A percentile compares a stretch with the other conserved stretches of the same genome.
phyloP scores from a whole-genome alignment of 2,329 filamentous ascomycete genomes.

The Purpureocillium lavendulum region DNA sequence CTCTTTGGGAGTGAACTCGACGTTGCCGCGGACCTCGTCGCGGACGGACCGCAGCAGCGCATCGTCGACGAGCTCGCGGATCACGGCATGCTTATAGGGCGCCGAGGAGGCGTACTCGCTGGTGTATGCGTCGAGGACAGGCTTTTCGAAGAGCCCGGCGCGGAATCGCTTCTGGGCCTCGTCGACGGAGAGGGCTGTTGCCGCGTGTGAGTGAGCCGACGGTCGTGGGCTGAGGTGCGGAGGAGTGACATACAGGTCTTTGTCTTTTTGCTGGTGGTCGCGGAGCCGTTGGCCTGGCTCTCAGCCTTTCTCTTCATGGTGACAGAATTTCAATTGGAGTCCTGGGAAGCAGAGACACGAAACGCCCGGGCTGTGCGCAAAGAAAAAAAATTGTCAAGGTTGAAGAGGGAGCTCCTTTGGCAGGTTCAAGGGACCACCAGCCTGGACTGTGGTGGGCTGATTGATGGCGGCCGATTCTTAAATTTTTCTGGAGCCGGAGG shows the following conservation, averaged over 20 bases:
- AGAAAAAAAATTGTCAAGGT: too few relatives aligned
- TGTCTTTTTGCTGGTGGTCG: constrained; percentile 43
- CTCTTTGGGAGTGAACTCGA: constrained; percentile 95
- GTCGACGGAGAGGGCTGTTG: constrained; percentile 34
- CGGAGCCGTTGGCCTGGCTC: constrained; percentile 31
- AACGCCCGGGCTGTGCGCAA: too few relatives aligned
- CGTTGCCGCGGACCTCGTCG: constrained; percentile 78
- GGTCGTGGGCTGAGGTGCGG: constrained; percentile 6
- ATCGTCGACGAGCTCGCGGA: constrained; percentile 72
- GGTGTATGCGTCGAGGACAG: constrained; percentile 51
- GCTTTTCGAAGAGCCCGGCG: constrained; percentile 54
- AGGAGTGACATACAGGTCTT: constrained; percentile 33
- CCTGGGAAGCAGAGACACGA: too few relatives aligned
- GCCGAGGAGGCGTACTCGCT: constrained; percentile 53
- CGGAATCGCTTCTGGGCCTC: constrained; percentile 54
- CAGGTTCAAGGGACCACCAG: too few relatives aligned
- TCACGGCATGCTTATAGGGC: constrained; percentile 89
- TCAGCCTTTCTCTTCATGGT: constrained; percentile 54
- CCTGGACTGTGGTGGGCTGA: too few relatives aligned
- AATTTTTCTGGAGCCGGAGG: too few relatives aligned
- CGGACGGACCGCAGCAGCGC: constrained; percentile 78
- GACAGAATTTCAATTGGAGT: constrained; percentile 11
- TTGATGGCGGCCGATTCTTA: too few relatives aligned
- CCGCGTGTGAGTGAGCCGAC: background rate
- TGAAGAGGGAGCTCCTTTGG: too few relatives aligned